Percentiles rank a stretch among this genome's conserved stretches.
phyloP scores from a whole-genome alignment of 2,329 filamentous ascomycete species.

The Aspergillus costaricaensis region DNA sequence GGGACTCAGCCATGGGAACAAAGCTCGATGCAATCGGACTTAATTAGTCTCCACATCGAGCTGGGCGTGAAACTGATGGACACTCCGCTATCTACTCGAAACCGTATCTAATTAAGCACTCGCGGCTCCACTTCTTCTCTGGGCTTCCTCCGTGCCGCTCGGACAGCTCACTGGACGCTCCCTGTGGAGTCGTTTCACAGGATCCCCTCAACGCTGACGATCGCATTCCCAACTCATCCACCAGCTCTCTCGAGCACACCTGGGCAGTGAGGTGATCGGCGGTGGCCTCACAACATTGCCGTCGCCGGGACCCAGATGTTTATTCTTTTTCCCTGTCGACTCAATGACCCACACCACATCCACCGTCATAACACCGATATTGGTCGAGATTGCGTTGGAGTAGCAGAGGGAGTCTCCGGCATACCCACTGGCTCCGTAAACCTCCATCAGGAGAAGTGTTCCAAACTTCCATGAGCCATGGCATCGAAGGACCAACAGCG shows the following conservation, averaged over 20 bases:
- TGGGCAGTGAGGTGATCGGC: background rate
- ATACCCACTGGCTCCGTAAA: background rate
- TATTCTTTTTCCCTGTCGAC: background rate
- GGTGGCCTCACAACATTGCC: background rate
- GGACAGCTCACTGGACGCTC: background rate
- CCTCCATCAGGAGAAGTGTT: background rate
- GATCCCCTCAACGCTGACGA: conserved; percentile 3
- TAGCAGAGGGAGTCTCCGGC: background rate
- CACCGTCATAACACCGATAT: background rate
- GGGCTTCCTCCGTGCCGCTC: conserved; percentile 7
- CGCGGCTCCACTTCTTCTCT: conserved; percentile 4
- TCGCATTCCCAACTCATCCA: conserved; percentile 1
- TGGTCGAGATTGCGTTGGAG: background rate
- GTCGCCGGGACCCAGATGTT: conserved; percentile 5
- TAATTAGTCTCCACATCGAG: background rate
- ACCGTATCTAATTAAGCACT: conserved; percentile 6
- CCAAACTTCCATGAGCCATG: background rate
- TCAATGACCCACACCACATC: background rate
- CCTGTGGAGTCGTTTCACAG: conserved; percentile 4
- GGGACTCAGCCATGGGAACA: no score
- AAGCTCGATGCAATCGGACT: no score
- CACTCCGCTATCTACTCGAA: conserved; percentile 6
- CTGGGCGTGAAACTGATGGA: background rate
- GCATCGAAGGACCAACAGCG: background rate
- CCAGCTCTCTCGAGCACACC: background rate